Percentiles rank a stretch among this genome's conserved stretches.
These are phyloP conservation scores for Lolium perenne DNA, from an alignment of 176 grass and related monocot species.

Conservation along the genomic window DNA sequence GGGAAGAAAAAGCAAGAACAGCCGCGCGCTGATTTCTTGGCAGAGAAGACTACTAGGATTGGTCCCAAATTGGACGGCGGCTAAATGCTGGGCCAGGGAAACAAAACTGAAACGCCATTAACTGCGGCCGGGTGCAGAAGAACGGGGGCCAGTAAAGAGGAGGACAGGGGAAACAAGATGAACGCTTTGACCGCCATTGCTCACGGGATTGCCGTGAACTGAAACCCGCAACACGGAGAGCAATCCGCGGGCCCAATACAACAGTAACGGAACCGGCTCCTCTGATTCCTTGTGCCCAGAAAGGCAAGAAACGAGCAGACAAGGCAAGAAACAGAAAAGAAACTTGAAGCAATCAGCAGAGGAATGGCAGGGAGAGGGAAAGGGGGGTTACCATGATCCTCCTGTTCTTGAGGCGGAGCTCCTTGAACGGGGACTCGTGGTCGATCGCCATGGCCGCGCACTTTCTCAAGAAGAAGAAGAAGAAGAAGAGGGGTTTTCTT, in stretches of 20 bases:
- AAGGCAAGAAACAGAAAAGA: background rate
- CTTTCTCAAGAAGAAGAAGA: too few relatives aligned
- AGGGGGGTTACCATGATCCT: slow-evolving; percentile 59
- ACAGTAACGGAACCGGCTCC: slow-evolving; percentile 18
- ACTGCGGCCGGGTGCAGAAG: background rate
- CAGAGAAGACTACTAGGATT: background rate
- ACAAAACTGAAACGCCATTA: background rate
- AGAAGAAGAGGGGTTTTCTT: background rate
- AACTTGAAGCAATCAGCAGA: background rate
- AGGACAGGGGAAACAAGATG: background rate
- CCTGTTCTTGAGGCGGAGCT: slow-evolving; percentile 75
- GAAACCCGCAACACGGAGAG: background rate
- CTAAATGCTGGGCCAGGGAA: slow-evolving; percentile 10
- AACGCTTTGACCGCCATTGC: slow-evolving; percentile 39
- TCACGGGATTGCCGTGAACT: background rate
- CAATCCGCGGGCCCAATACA: background rate
- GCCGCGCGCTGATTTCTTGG: background rate
- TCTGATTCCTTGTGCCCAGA: background rate
- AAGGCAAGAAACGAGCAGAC: background rate
- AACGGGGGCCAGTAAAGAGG: background rate
- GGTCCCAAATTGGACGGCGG: background rate
- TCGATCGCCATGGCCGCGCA: slow-evolving; percentile 61
- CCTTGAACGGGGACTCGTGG: slow-evolving; percentile 71
- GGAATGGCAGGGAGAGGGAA: background rate
- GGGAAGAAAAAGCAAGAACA: background rate